phyloP scores from a whole-genome alignment of 306 rosid genomes.

The Psophocarpus tetragonolobus region DNA sequence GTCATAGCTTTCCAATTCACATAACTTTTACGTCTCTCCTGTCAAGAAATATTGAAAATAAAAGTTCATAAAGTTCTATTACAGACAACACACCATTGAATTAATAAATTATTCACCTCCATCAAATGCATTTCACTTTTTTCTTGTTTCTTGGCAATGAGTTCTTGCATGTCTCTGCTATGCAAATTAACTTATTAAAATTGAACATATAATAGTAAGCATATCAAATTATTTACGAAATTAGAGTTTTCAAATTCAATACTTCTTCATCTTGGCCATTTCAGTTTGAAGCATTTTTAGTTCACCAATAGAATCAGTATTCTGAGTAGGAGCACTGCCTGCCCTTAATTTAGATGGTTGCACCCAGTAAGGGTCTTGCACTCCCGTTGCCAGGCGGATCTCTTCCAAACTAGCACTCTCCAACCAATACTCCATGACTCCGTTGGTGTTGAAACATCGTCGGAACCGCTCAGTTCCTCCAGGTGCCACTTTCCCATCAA shows the following conservation, averaged over 20 bases:
- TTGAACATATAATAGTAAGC: background rate
- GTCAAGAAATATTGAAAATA: conserved; percentile 8
- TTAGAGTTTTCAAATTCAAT: conserved; percentile 4
- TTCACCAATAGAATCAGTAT: conserved; percentile 49
- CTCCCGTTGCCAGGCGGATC: conserved; percentile 55
- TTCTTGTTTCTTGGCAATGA: conserved; percentile 44
- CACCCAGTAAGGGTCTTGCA: conserved; percentile 64
- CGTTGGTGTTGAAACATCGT: conserved; percentile 63
- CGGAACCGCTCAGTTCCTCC: conserved; percentile 67
- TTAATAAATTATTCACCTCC: conserved; percentile 43
- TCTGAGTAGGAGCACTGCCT: conserved; percentile 14
- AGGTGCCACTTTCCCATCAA: conserved; percentile 64
- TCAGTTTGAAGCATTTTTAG: conserved; percentile 57
- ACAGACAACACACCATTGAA: background rate
- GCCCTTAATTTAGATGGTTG: conserved; percentile 40
- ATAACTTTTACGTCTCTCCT: conserved; percentile 47
- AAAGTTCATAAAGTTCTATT: conserved; percentile 14
- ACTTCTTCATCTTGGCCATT: conserved; percentile 62
- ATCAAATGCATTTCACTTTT: conserved; percentile 35
- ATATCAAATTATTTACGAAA: conserved; percentile 13
- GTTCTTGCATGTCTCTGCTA: conserved; percentile 63
- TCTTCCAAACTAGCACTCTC: conserved; percentile 59
- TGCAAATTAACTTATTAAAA: conserved; percentile 25
- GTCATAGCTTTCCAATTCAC: conserved; percentile 52
- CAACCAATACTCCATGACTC: conserved; percentile 77